phyloP scores from a whole-genome alignment of 768 basidiomycete genomes.

The Boletus pseudopeckii region DNA sequence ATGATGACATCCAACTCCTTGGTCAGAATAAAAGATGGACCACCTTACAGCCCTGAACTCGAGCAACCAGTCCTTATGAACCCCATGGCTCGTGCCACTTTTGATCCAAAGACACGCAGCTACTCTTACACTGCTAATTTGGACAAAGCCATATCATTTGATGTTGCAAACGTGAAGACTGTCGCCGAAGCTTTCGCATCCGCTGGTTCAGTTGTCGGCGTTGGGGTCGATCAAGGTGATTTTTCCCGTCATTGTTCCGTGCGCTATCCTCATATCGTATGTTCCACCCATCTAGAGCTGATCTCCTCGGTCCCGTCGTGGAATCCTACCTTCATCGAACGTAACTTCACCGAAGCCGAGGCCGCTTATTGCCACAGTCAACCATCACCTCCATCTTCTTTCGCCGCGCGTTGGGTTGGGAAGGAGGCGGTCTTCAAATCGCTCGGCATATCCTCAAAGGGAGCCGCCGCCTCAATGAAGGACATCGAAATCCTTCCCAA shows the following conservation, averaged over 20 bases:
- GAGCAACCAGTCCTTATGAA: slow-evolving; percentile 88
- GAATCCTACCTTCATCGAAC: slow-evolving; percentile 81
- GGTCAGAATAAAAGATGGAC: slow-evolving; percentile 91
- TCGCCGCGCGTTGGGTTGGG: slow-evolving; percentile 95
- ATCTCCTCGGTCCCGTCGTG: slow-evolving; percentile 89
- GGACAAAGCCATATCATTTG: slow-evolving; percentile 46
- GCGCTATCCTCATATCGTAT: slow-evolving; percentile 2
- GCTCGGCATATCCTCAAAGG: slow-evolving; percentile 83
- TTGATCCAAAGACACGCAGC: slow-evolving; percentile 81
- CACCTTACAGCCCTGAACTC: slow-evolving; percentile 83
- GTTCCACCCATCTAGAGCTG: slow-evolving; percentile 54
- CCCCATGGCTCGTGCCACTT: slow-evolving; percentile 82
- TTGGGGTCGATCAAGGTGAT: slow-evolving; percentile 90
- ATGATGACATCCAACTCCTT: slow-evolving; percentile 94
- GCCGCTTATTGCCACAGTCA: slow-evolving; percentile 83
- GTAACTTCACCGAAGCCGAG: slow-evolving; percentile 93
- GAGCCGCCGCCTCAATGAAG: slow-evolving; percentile 92
- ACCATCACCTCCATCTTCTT: slow-evolving; percentile 83
- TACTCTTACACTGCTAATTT: slow-evolving; percentile 75
- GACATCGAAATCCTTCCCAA: slow-evolving; percentile 94
- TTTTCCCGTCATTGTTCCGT: background rate
- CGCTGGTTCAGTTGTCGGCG: slow-evolving; percentile 56
- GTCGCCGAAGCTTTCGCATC: slow-evolving; percentile 43
- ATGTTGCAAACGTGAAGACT: slow-evolving; percentile 65
- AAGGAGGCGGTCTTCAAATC: slow-evolving; percentile 99